phyloP scores from a whole-genome alignment of 371 early-diverging fungal species.

The Umbelopsis sp. region DNA sequence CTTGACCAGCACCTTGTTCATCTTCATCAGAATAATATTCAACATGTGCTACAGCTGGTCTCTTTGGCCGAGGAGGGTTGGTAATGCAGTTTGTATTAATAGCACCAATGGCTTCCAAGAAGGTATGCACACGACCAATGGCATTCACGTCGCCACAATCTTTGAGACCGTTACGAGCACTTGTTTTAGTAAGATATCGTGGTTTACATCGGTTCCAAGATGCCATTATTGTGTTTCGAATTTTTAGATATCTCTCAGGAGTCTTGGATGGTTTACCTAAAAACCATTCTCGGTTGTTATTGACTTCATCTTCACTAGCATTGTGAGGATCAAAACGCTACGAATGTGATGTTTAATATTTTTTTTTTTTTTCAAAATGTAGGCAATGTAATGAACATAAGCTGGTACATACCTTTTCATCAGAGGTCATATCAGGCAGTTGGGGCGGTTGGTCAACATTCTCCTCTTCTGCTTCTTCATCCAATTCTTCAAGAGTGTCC shows the following conservation, averaged over 20 bases:
- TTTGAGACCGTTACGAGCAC: conserved; percentile 38
- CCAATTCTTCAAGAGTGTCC: background rate
- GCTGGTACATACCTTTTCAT: background rate
- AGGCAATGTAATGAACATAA: background rate
- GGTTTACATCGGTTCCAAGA: conserved; percentile 73
- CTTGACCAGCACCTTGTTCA: conserved; percentile 19
- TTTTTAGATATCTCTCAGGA: conserved; percentile 84
- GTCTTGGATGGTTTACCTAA: conserved; percentile 75
- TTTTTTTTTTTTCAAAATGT: too few species aligned
- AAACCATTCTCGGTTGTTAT: conserved; percentile 78
- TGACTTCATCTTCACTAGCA: conserved; percentile 64
- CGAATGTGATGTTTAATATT: background rate
- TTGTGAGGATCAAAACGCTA: conserved; percentile 29
- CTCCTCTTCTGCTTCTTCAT: background rate
- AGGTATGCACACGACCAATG: conserved; percentile 85
- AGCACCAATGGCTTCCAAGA: conserved; percentile 77
- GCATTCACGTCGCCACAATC: conserved; percentile 93
- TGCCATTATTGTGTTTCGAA: conserved; percentile 83
- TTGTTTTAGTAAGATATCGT: conserved; percentile 74
- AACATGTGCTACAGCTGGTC: conserved; percentile 26
- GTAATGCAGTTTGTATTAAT: conserved; percentile 71
- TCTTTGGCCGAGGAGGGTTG: conserved; percentile 41
- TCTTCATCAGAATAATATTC: conserved; percentile 17
- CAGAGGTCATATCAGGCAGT: background rate
- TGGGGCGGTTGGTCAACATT: background rate